These are phyloP conservation scores for Ustilago lituana DNA, from an alignment of 1,284 basidiomycete species.

Conservation along the genomic window DNA sequence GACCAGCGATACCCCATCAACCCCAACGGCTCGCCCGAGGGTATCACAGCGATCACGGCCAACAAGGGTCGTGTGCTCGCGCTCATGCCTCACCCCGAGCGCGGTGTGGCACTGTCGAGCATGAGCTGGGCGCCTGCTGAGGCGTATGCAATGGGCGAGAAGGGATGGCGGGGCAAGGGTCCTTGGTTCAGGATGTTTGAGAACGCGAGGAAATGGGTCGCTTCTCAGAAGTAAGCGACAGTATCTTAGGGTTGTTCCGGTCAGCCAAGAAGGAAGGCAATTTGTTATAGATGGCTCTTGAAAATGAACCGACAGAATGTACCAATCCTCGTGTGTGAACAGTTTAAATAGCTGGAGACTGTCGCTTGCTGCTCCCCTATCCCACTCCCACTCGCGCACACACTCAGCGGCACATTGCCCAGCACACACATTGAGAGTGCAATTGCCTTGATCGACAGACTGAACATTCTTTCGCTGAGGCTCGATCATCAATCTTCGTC, in stretches of 20 bases:
- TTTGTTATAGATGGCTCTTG: background rate
- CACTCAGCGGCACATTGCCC: too few species aligned
- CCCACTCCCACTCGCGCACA: too few species aligned
- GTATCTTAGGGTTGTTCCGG: too few species aligned
- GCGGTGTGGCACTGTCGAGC: conserved; percentile 60
- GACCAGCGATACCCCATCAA: conserved; percentile 71
- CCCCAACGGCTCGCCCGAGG: conserved; percentile 89
- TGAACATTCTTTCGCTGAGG: too few species aligned
- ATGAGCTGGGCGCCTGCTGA: conserved; percentile 66
- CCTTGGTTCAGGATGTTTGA: conserved; percentile 97
- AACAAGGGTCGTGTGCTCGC: conserved; percentile 86
- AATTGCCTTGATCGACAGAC: too few species aligned
- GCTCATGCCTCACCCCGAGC: conserved; percentile 82
- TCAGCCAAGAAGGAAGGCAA: too few species aligned
- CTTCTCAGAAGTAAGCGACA: conserved; percentile 5
- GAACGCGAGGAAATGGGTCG: conserved; percentile 74
- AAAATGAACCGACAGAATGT: too few species aligned
- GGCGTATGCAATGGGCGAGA: conserved; percentile 18
- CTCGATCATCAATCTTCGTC: conserved; percentile 11
- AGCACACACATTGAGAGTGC: too few species aligned
- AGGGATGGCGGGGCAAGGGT: conserved; percentile 72
- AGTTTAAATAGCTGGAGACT: too few species aligned
- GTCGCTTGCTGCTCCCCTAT: too few species aligned
- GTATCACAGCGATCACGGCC: conserved; percentile 88
- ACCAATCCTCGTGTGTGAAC: too few species aligned